phyloP scores from a whole-genome alignment of 768 basidiomycete species.

The Daedaleopsis sinensis region DNA sequence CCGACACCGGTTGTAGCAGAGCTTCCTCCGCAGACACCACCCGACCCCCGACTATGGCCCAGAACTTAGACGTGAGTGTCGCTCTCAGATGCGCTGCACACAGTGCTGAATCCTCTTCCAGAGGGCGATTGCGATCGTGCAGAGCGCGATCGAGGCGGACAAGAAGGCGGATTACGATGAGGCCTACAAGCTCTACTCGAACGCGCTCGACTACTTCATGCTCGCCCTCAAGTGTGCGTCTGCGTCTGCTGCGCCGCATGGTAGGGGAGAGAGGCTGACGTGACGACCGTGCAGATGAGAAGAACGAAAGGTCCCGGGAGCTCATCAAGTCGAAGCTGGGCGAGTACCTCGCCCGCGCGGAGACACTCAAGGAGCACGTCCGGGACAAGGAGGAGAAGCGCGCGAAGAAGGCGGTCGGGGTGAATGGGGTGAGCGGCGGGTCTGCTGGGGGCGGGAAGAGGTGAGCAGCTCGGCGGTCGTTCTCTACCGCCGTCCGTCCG shows the following conservation, averaged over 20 bases:
- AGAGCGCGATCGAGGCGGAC: conserved; percentile 92
- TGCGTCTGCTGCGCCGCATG: conserved; percentile 38
- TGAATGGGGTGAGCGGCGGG: conserved; percentile 47
- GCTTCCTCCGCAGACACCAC: conserved; percentile 10
- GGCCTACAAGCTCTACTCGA: conserved; percentile 94
- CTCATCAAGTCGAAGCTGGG: conserved; percentile 87
- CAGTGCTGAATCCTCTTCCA: conserved; percentile 28
- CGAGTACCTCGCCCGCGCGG: conserved; percentile 91
- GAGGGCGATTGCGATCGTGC: conserved; percentile 90
- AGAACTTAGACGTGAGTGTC: conserved; percentile 31
- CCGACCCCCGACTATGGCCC: conserved; percentile 21
- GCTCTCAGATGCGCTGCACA: not conserved
- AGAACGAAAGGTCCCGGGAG: conserved; percentile 89
- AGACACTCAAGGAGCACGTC: conserved; percentile 88
- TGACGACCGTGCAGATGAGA: conserved; percentile 62
- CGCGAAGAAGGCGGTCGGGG: conserved; percentile 52
- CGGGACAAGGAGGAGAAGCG: conserved; percentile 64
- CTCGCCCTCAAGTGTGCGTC: conserved; percentile 88
- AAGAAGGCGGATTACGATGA: conserved; percentile 90
- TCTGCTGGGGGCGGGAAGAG: conserved; percentile 38
- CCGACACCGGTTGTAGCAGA: conserved; percentile 5
- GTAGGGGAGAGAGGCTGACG: not conserved
- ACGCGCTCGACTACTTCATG: conserved; percentile 98
- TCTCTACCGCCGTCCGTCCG: not conserved
- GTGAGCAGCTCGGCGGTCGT: conserved; percentile 30